phyloP scores from a whole-genome alignment of 352 stramenopile genomes.

The Nothophytophthora sp. region DNA sequence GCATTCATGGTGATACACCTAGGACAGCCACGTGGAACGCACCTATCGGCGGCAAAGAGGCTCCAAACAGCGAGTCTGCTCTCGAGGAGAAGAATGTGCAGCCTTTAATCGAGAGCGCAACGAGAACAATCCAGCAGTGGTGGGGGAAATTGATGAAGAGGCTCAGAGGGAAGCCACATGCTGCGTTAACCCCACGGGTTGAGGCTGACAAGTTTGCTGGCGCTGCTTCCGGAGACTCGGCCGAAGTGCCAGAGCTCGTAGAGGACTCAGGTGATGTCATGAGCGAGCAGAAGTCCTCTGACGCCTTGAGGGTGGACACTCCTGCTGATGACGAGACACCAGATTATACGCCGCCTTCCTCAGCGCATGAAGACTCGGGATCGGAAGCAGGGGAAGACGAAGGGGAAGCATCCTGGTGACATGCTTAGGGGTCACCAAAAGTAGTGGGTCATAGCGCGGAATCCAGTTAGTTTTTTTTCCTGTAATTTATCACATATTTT shows the following conservation, averaged over 20 bases:
- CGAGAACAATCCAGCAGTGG: background rate
- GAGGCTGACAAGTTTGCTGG: too few relatives aligned
- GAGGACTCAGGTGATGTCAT: background rate
- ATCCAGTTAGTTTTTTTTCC: too few relatives aligned
- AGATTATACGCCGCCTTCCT: constrained; percentile 24
- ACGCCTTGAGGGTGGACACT: constrained; percentile 4
- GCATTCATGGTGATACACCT: background rate
- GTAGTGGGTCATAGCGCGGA: too few relatives aligned
- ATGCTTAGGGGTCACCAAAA: too few relatives aligned
- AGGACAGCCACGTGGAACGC: background rate
- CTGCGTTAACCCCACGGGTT: too few relatives aligned
- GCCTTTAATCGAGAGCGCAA: background rate
- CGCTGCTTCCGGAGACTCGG: background rate
- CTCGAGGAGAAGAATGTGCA: background rate
- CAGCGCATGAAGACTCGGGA: constrained; percentile 22
- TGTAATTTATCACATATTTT: too few relatives aligned
- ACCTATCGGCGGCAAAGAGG: background rate
- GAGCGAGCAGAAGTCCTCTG: constrained; percentile 9
- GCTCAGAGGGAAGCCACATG: background rate
- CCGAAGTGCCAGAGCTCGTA: background rate
- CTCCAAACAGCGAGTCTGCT: background rate
- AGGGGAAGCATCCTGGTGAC: constrained; percentile 12
- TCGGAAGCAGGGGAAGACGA: constrained; percentile 12
- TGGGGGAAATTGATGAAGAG: background rate
- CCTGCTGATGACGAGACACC: constrained; percentile 9